Evolutionary conservation across 202 grass and related monocot species (phyloP).

Genomic region (Hordeum pubiflorum): DNA sequence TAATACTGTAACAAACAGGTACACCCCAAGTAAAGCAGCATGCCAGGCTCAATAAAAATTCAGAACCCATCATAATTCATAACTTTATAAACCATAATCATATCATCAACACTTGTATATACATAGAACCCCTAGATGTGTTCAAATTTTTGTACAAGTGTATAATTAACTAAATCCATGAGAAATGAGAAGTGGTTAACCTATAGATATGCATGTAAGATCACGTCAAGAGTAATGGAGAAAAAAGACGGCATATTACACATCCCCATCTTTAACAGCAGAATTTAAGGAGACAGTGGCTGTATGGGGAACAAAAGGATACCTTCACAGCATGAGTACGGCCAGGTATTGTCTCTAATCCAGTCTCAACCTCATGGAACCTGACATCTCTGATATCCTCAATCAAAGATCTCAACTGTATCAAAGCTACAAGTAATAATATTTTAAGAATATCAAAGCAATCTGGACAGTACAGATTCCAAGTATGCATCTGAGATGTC

Average conservation of each 20-base stretch:
- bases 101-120: not conserved
- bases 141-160: not conserved
- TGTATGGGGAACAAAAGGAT: not conserved
- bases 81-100: not conserved
- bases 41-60: not conserved
- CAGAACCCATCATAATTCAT: not conserved
- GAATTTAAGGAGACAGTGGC: not conserved
- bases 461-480: conserved; percentile 20
- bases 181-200: not conserved
- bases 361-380: conserved; percentile 92
- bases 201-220: not conserved
- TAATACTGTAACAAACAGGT: not conserved
- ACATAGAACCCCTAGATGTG: not conserved
- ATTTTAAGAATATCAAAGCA: not conserved
- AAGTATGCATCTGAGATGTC: conserved; percentile 86
- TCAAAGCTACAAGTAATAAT: not conserved
- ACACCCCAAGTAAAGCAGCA: not conserved
- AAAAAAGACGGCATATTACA: not conserved
- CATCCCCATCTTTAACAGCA: not conserved
- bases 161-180: not conserved
- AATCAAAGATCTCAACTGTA: conserved; percentile 82
- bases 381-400: conserved; percentile 98
- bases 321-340: conserved; percentile 98
- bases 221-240: not conserved
- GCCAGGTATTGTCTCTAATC: conserved; percentile 82